Percentiles rank a stretch among this genome's conserved stretches.
Evolutionary conservation across 768 basidiomycete genomes (phyloP).

Genomic region (Agrocybe chaxingu): DNA sequence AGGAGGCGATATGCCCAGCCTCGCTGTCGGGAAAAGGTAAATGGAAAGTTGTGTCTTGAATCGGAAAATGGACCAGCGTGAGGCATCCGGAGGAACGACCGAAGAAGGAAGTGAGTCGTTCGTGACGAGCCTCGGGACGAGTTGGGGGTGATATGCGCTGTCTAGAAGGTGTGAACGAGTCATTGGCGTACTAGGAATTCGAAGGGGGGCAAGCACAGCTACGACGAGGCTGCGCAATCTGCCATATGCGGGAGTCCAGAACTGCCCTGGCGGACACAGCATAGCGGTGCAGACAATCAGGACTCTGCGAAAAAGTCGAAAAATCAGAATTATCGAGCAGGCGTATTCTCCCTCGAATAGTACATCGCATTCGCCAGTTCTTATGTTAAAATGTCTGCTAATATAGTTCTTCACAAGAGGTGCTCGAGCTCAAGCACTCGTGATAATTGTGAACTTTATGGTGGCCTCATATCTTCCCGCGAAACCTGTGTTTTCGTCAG

Average conservation of each 20-base stretch:
- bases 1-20: slow-evolving; percentile 23
- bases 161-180: slow-evolving; percentile 13
- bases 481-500: too few species aligned
- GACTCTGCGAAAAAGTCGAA: slow-evolving; percentile 1
- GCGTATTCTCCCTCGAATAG: too few species aligned
- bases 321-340: not conserved
- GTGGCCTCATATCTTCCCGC: too few species aligned
- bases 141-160: slow-evolving; percentile 12
- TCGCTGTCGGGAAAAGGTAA: slow-evolving; percentile 20
- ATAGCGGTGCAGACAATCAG: slow-evolving; percentile 1
- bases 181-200: slow-evolving; percentile 11
- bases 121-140: slow-evolving; percentile 1
- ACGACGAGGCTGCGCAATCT: slow-evolving; percentile 12
- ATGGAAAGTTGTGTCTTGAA: slow-evolving; percentile 19
- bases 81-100: slow-evolving; percentile 15
- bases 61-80: slow-evolving; percentile 16
- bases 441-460: too few species aligned
- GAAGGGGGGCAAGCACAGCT: slow-evolving; percentile 14
- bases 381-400: too few species aligned
- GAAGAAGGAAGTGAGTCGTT: slow-evolving; percentile 10
- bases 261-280: slow-evolving; percentile 9
- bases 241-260: slow-evolving; percentile 6
- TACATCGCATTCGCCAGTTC: too few species aligned
- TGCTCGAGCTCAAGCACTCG: too few species aligned
- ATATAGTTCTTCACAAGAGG: too few species aligned